phyloP scores from a whole-genome alignment of 1,284 basidiomycete genomes.

The Ceratobasidium sp. region DNA sequence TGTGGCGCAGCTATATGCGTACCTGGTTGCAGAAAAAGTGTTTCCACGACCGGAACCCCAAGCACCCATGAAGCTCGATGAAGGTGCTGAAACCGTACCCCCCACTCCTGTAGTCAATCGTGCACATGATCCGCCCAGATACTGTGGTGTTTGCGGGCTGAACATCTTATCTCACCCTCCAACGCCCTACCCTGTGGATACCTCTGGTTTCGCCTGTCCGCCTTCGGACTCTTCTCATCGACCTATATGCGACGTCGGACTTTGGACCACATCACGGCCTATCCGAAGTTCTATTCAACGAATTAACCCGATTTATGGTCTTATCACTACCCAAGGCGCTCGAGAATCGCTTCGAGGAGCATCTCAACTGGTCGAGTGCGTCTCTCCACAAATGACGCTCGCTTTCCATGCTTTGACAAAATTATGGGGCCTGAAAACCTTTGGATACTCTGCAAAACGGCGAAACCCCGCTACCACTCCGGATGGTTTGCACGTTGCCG shows the following conservation, averaged over 20 bases:
- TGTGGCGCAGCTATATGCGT: slow-evolving; percentile 25
- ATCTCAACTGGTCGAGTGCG: slow-evolving; percentile 37
- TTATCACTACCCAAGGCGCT: slow-evolving; percentile 31
- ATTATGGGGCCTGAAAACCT: slow-evolving; percentile 29
- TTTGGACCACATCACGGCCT: slow-evolving; percentile 29
- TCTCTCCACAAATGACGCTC: slow-evolving; percentile 30
- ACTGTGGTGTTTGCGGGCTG: slow-evolving; percentile 34
- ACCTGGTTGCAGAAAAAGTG: slow-evolving; percentile 8
- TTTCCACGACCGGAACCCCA: slow-evolving; percentile 29
- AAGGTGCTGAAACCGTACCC: background rate
- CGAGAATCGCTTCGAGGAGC: slow-evolving; percentile 30
- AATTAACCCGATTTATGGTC: slow-evolving; percentile 28
- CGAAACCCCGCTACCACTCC: background rate
- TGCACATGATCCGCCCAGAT: background rate
- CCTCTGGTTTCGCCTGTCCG: slow-evolving; percentile 21
- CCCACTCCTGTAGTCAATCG: background rate
- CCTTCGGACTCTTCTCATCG: slow-evolving; percentile 2
- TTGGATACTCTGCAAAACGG: slow-evolving; percentile 31
- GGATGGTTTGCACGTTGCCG: background rate
- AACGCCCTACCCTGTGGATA: slow-evolving; percentile 10
- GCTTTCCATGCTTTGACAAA: slow-evolving; percentile 31
- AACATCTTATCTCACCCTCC: slow-evolving; percentile 16
- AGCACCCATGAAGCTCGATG: slow-evolving; percentile 6
- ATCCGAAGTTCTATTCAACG: slow-evolving; percentile 5
- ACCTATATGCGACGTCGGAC: slow-evolving; percentile 32